Percentiles rank a stretch among this genome's conserved stretches.
Evolutionary conservation across 305 asterid species (phyloP).

Genomic region (Striga hermonthica): DNA sequence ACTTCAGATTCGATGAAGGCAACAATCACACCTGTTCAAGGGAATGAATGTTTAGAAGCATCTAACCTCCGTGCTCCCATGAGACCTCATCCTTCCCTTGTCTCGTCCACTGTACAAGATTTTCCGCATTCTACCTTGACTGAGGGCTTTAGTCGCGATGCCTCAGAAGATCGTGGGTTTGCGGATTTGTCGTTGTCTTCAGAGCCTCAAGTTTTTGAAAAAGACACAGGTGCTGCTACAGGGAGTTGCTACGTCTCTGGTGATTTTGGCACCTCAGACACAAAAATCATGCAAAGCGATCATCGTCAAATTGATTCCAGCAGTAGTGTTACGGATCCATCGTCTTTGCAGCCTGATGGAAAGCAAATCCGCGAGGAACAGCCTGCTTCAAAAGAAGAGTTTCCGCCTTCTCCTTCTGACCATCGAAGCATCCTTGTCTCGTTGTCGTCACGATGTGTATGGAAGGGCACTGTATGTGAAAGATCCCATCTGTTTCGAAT

Average conservation of each 20-base stretch:
- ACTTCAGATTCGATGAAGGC: slow-evolving; percentile 42
- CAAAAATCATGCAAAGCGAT: slow-evolving; percentile 37
- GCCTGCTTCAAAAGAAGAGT: slow-evolving; percentile 57
- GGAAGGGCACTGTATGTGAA: slow-evolving; percentile 97
- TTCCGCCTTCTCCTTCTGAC: slow-evolving; percentile 85
- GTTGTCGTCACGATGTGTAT: slow-evolving; percentile 80
- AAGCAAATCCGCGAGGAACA: slow-evolving; percentile 43
- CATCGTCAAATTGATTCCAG: slow-evolving; percentile 34
- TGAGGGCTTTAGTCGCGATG: slow-evolving; percentile 37
- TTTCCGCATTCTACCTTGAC: slow-evolving; percentile 36
- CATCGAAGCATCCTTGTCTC: slow-evolving; percentile 93
- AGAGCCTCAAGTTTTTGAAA: slow-evolving; percentile 39
- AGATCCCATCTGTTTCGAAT: slow-evolving; percentile 87
- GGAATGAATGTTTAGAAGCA: slow-evolving; percentile 35
- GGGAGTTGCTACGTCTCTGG: slow-evolving; percentile 34
- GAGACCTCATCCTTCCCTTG: slow-evolving; percentile 38
- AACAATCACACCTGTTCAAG: slow-evolving; percentile 36
- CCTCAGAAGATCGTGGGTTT: slow-evolving; percentile 35
- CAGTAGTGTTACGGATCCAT: slow-evolving; percentile 31
- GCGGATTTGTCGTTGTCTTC: slow-evolving; percentile 35
- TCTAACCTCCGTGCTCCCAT: slow-evolving; percentile 32
- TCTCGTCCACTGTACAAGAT: slow-evolving; percentile 38
- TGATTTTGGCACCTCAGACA: slow-evolving; percentile 35
- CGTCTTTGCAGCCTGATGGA: slow-evolving; percentile 43
- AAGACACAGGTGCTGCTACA: slow-evolving; percentile 26